Base-by-base conservation (phyloP, 331 rosid species). In the Ulmus americana region DNA sequence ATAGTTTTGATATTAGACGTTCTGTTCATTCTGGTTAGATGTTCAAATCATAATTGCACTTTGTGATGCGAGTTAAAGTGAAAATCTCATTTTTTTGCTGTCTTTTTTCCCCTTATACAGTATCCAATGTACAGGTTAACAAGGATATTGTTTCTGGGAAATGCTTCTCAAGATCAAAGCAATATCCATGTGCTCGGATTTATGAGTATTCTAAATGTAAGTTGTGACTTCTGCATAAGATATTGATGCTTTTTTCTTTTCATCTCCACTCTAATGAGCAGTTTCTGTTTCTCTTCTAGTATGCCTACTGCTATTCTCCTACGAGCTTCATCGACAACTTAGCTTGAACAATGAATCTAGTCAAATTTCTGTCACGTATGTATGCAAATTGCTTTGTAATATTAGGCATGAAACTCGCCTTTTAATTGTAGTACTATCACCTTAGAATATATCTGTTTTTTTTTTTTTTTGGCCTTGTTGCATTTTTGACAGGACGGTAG, bases 151-250 rank as follows among this genome's bases (percentile, higher is more conserved):
- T 89, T 63, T 71, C 87, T 61, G 95, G 96, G 67, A 85, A 70
- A 68, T 77, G 69, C 62, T 81, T 86, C 67, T 20, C 67, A 58
- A 69, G 77, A 68, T 77, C 67, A 45, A 77, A 61, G 43, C 79
- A 18, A 10, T 92, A 88, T 73, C 96, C 95, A 59, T 92, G 15
- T 81, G 96, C 91, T 71, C 75, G 63, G 8, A 67, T 85, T 59
- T 92, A 92, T 45, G 91, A 89, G 82, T 82, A 77, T 73, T 80
- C 96, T 50, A 92, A 92, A 85, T 59, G 98, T 89, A 75, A 81
- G 87, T 61, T 67, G 38, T 76, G 59, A 15, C 52, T 71, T 39
- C 42, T 64, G 45, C 39, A 65, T 63, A 61, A 61, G 72, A 47
- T 55, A 61, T 63, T 67, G 22, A 41, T 13, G 38, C 39, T 49